Percentiles rank a stretch among this genome's conserved stretches.
Conservation (phyloP, 768 basidiomycete genomes). For the Cytidiella melzeri region DNA sequence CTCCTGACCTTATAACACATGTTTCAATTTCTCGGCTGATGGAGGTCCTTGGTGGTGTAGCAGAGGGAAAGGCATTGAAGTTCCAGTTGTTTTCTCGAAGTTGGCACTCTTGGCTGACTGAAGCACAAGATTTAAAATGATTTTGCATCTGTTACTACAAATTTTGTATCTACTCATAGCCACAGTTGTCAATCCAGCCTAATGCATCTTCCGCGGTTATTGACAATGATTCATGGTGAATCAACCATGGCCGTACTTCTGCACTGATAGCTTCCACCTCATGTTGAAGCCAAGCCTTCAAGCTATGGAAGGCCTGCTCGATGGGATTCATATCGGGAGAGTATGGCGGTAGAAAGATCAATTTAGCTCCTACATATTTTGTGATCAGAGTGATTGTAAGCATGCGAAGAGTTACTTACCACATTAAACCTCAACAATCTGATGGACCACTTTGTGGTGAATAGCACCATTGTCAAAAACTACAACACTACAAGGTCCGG, state of each 20-base stretch:
- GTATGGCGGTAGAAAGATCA: slow-evolving; percentile 22
- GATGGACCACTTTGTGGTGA: slow-evolving; percentile 32
- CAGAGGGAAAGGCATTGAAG: too few relatives aligned
- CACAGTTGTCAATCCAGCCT: neutral
- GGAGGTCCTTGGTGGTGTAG: too few relatives aligned
- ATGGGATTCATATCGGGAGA: slow-evolving; percentile 33
- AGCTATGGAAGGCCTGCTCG: slow-evolving; percentile 28
- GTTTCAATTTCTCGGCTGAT: too few relatives aligned
- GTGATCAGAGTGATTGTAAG: too few relatives aligned
- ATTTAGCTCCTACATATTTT: slow-evolving; percentile 16
- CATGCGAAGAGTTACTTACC: neutral
- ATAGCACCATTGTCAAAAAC: slow-evolving; percentile 36
- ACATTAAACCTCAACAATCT: slow-evolving; percentile 23
- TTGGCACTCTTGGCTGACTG: too few relatives aligned
- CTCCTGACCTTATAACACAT: too few relatives aligned
- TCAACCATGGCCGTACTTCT: slow-evolving; percentile 11
- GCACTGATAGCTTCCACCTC: slow-evolving; percentile 9
- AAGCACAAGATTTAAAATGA: too few relatives aligned
- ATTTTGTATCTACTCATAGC: slow-evolving; percentile 2
- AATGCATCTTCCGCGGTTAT: neutral
- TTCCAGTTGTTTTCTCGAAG: too few relatives aligned
- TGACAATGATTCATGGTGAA: neutral
- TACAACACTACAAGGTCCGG: slow-evolving; percentile 28
- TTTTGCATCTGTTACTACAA: too few relatives aligned
- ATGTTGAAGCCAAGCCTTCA: slow-evolving; percentile 27